Base-by-base conservation (phyloP, 2,329 filamentous ascomycete species). In the Rutstroemia sydowiana region DNA sequence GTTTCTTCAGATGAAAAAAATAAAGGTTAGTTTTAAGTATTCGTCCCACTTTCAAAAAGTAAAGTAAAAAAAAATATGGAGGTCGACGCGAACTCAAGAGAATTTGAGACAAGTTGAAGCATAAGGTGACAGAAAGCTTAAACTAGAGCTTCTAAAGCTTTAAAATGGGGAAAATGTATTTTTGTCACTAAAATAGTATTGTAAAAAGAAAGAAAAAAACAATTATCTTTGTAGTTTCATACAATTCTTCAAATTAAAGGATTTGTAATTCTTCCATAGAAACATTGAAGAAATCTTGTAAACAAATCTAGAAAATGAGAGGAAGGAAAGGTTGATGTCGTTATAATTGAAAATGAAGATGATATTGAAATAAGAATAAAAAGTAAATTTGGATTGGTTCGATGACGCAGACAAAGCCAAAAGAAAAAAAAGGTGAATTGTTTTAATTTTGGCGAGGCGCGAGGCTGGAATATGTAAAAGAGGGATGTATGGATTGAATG, bases 71-170 rank as follows among this genome's bases (percentile, higher is more conserved):
- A 41, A 13, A 41, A 41, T 20, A 45, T 37, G 43, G 51, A 59
- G 48, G 53, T 54, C 42, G 46, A 58, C 48, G 57, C 54, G 54
- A 54, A 20, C n/a, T 14, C 3, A 8, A 26, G 23, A 26, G 39
- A 44, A 57, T 39, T 52, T 63, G 59, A 63, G 60, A 62, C 60
- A 60, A 40, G 48, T 37, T 58, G 57, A 60, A 58, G 59, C 57
- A 63, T 45, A 54, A 58, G 55, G 55, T 59, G 61, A 61, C 58
- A 59, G 58, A 63, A 62, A 60, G 59, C 62, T 62, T 57, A 61
- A 61, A 43, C 45, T 49, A 37, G 51, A 28, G 48, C 40, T 36
- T 50, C 30, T 18, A 13, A 20, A 42, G 14, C 23, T 26, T 26
- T 26, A 26, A 26, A 26, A 26, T 26, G 8, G 23, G 8, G 8